Conservation (phyloP, 2,329 filamentous ascomycete genomes). For the Thielaviopsis punctulata region DNA sequence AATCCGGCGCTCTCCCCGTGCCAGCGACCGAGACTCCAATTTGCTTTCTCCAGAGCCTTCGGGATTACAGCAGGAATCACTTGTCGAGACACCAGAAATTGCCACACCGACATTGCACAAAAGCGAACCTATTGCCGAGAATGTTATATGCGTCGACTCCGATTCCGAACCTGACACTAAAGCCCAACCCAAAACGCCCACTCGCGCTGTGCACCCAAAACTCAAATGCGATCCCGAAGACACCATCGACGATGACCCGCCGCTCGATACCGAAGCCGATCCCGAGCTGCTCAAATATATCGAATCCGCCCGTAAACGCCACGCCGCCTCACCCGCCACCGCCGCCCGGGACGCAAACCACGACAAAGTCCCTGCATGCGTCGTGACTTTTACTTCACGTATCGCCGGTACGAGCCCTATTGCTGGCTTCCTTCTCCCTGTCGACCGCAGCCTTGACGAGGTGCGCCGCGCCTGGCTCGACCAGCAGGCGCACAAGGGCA, state of each 20-base stretch:
- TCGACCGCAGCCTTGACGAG: slow-evolving; percentile 7
- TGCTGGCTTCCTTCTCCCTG: slow-evolving; percentile 1
- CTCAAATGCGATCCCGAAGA: slow-evolving; percentile 5
- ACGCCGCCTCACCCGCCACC: not conserved
- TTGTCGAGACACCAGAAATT: not conserved
- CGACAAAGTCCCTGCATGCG: not conserved
- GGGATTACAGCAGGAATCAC: not conserved
- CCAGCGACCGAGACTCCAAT: not conserved
- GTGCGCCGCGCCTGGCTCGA: slow-evolving; percentile 54
- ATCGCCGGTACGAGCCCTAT: slow-evolving; percentile 34
- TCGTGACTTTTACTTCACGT: slow-evolving; percentile 27
- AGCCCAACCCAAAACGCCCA: not conserved
- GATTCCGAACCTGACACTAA: not conserved
- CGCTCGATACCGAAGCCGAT: slow-evolving; percentile 16
- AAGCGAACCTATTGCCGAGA: not conserved
- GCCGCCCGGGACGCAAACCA: not conserved
- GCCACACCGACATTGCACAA: not conserved
- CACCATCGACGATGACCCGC: not conserved
- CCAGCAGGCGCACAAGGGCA: slow-evolving; percentile 33
- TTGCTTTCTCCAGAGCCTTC: not conserved
- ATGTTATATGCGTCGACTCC: not conserved
- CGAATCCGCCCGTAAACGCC: slow-evolving; percentile 23
- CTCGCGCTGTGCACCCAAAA: not conserved
- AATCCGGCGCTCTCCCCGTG: not conserved
- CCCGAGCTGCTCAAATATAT: slow-evolving; percentile 31